These are phyloP conservation scores for Viola odorata DNA, from an alignment of 345 rosid species.

Conservation along the genomic window DNA sequence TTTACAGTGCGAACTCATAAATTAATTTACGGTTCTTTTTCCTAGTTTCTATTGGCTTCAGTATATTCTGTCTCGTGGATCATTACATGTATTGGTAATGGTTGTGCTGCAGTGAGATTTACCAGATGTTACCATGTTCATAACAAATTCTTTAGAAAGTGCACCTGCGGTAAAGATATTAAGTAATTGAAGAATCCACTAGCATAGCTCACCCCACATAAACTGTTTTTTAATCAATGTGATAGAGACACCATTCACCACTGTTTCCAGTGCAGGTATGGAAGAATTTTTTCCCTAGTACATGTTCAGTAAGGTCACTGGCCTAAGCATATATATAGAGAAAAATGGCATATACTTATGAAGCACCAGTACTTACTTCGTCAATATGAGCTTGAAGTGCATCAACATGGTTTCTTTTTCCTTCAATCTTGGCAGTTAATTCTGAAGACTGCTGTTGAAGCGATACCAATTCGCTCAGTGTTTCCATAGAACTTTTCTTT, in stretches of 20 bases:
- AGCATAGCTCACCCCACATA: neutral
- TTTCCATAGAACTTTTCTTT: constrained; percentile 48
- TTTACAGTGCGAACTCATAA: too few species aligned
- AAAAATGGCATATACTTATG: too few species aligned
- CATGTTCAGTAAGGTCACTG: too few species aligned
- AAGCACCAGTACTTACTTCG: constrained; percentile 34
- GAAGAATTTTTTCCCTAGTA: neutral
- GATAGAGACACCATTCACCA: neutral
- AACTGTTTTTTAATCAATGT: neutral
- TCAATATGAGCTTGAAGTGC: constrained; percentile 46
- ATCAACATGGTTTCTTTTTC: constrained; percentile 30
- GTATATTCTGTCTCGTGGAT: too few species aligned
- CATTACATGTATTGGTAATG: too few species aligned
- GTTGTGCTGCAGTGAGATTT: too few species aligned
- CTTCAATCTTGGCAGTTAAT: constrained; percentile 44
- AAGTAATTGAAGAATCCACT: neutral
- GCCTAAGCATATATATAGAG: too few species aligned
- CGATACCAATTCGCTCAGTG: constrained; percentile 44
- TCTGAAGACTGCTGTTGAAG: constrained; percentile 58
- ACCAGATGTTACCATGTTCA: too few species aligned
- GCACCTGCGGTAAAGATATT: too few species aligned
- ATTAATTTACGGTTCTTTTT: too few species aligned
- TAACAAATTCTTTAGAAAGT: too few species aligned
- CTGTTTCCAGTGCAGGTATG: neutral
- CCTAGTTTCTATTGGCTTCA: too few species aligned